phyloP scores from a whole-genome alignment of 2,329 filamentous ascomycete species.

The Neoarthrinium moseri region DNA sequence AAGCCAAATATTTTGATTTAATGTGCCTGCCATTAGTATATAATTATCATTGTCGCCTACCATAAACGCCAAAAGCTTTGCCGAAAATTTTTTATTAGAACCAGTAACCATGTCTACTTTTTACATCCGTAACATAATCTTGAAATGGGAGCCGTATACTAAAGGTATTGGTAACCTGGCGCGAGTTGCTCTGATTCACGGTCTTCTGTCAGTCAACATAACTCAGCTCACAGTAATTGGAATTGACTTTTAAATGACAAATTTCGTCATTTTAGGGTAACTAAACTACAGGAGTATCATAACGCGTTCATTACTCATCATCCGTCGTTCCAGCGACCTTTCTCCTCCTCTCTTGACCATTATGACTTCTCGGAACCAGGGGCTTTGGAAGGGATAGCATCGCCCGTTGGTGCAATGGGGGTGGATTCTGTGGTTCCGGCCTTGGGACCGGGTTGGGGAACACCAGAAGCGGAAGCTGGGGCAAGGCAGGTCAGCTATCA shows the following conservation, averaged over 20 bases:
- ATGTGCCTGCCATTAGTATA: too few relatives aligned
- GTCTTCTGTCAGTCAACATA: too few relatives aligned
- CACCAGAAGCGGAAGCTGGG: conserved; percentile 11
- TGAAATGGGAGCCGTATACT: too few relatives aligned
- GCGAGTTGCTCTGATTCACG: too few relatives aligned
- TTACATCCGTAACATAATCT: too few relatives aligned
- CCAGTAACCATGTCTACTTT: too few relatives aligned
- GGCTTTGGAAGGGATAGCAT: conserved; percentile 21
- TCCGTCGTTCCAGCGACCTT: conserved; percentile 5
- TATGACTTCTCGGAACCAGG: conserved; percentile 24
- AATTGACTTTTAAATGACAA: not conserved
- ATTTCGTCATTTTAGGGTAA: not conserved
- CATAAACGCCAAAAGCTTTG: too few relatives aligned
- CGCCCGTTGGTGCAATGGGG: conserved; percentile 19
- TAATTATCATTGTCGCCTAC: too few relatives aligned
- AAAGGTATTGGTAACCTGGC: too few relatives aligned
- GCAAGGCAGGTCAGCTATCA: not conserved
- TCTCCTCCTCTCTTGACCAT: conserved; percentile 16
- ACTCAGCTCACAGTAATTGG: too few relatives aligned
- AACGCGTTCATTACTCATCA: conserved; percentile 4
- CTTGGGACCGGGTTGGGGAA: conserved; percentile 21
- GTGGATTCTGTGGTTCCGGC: conserved; percentile 23
- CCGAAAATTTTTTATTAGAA: too few relatives aligned
- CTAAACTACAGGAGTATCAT: conserved; percentile 6
- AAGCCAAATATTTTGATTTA: too few relatives aligned